phyloP scores from a whole-genome alignment of 1,139 yeast genomes.

The Candida neerlandica region DNA sequence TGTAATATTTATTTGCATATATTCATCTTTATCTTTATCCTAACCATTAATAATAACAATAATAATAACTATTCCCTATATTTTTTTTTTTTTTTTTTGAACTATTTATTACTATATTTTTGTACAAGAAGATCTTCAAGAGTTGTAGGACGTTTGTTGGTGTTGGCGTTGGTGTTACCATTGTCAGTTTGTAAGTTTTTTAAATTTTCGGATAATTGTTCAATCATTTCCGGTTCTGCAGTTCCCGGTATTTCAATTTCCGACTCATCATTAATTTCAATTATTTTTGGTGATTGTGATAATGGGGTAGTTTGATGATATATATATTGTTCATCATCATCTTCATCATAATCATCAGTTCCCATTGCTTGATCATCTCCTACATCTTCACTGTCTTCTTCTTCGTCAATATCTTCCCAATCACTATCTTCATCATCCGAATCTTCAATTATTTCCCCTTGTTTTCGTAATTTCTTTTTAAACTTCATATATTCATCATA shows the following conservation, averaged over 20 bases:
- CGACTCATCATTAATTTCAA: slow-evolving; percentile 10
- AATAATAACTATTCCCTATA: no score
- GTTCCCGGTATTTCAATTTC: not conserved
- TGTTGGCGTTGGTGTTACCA: not conserved
- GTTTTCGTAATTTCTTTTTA: slow-evolving; percentile 12
- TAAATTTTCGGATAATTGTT: slow-evolving; percentile 11
- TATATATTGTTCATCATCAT: slow-evolving; percentile 7
- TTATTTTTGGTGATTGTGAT: slow-evolving; percentile 8
- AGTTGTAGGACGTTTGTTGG: slow-evolving; percentile 6
- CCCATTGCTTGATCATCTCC: slow-evolving; percentile 9
- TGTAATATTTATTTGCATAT: not conserved
- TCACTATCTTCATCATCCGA: slow-evolving; percentile 8
- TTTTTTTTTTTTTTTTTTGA: not conserved
- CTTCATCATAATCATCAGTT: slow-evolving; percentile 9
- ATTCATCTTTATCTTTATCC: not conserved
- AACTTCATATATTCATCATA: slow-evolving; percentile 17
- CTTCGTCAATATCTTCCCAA: slow-evolving; percentile 8
- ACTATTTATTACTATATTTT: slow-evolving; percentile 6
- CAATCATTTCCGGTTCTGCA: slow-evolving; percentile 7
- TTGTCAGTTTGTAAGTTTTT: slow-evolving; percentile 9
- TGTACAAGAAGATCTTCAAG: slow-evolving; percentile 11
- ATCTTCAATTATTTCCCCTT: slow-evolving; percentile 8
- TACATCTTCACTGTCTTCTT: slow-evolving; percentile 14
- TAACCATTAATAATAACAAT: no score
- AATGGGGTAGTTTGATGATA: slow-evolving; percentile 2